Evolutionary conservation across 1,139 yeast genomes (phyloP), one percentile per base, ranked within the genome.

Genomic region (Wickerhamomyces sp.): DNA sequence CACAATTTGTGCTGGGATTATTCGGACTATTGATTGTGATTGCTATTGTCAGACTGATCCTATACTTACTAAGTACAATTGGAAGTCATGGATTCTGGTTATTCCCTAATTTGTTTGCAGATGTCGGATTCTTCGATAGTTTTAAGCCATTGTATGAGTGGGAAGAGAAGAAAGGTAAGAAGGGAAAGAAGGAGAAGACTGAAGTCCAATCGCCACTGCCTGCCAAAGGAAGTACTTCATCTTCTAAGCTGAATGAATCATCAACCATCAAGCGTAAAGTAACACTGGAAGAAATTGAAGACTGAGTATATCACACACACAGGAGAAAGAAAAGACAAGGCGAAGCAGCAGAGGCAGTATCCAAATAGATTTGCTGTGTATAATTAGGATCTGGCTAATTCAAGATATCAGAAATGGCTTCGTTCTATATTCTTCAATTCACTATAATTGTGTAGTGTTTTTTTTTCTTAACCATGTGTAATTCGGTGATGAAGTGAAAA

Each of bases 91-190:
- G 94, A 7, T 76, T 94, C 62, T 93, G 99, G 99, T 66, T 93
- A 43, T 93, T 88, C 75, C 99, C 99, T 48, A 93, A 93, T 64
- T 73, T 93, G 62, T 93, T 91, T 67, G 99, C 84, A 51, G 99
- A 93, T 62, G 91, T 95, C 57, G 96, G 98, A 27, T 87, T 94
- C 53, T 64, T 93, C 53, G 98, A 91, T 51, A 85, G 96, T 72
- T 93, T 94, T 72, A 76, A 76, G 55, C 99, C 99, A 2, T 57
- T 84, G 8, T 93, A 87, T 63, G 95, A 81, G 7, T 93, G 95
- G 91, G 90, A 89, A 58, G 61, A 56, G 57, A 65, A 57, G 59
- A 34, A 43, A 13, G 48, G 45, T 38, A 50, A 50, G 38, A 31
- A 35, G 10, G 6, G 18, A 10, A 10, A 37, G 31, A 31, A 37